Conservation (phyloP, 192 early-diverging fungal genomes). For the Rhizophagus clarus region DNA sequence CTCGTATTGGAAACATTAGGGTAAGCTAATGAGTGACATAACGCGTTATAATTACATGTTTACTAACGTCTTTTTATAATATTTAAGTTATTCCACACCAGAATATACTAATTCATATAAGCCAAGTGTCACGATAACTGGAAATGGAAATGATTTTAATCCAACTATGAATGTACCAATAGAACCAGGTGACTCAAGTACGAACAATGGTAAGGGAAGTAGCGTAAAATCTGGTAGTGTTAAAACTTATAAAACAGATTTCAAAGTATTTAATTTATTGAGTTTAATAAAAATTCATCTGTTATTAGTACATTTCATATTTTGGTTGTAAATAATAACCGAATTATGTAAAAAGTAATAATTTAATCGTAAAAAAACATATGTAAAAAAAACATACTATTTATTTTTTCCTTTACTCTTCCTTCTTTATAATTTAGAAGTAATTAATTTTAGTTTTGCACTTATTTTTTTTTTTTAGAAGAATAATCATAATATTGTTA, state of each 20-base stretch:
- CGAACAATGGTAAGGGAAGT: background rate
- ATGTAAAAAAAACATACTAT: no score
- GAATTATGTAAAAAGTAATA: no score
- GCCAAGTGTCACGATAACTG: background rate
- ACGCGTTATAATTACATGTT: background rate
- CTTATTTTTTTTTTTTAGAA: no score
- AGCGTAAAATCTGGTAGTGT: background rate
- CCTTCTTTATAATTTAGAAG: no score
- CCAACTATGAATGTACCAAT: background rate
- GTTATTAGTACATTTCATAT: no score
- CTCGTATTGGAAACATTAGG: constrained; percentile 37
- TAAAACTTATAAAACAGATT: background rate
- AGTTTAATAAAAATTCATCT: background rate
- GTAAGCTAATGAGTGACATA: background rate
- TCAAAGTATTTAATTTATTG: background rate
- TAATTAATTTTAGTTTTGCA: no score
- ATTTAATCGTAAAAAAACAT: no score
- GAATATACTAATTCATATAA: constrained; percentile 9
- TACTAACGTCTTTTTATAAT: background rate
- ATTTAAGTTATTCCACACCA: background rate
- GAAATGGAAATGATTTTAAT: background rate
- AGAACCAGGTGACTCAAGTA: background rate
- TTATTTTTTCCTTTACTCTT: no score
- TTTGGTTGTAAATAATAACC: no score
- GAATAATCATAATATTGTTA: no score